These are phyloP conservation scores for Herpetomonas samuelpessoai DNA, from an alignment of 208 protist genomes.

Conservation along the genomic window DNA sequence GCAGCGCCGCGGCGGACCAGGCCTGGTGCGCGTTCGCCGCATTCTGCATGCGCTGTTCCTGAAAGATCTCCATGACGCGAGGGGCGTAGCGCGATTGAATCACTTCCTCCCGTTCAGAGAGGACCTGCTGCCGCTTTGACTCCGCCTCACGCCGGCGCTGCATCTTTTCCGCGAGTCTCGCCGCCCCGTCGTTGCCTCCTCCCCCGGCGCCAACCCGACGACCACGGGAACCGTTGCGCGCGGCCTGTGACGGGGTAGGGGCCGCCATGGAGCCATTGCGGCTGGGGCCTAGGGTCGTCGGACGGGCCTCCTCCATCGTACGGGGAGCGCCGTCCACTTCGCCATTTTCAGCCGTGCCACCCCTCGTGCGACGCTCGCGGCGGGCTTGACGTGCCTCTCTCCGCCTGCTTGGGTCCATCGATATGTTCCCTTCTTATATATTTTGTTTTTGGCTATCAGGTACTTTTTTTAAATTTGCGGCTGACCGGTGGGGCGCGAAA, in stretches of 20 bases:
- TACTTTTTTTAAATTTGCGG: too few relatives aligned
- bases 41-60: not conserved
- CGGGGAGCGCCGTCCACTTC: too few relatives aligned
- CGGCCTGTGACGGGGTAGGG: too few relatives aligned
- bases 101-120: conserved; percentile 40
- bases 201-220: too few relatives aligned
- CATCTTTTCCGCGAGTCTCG: conserved; percentile 34
- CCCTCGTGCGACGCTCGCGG: conserved; percentile 20
- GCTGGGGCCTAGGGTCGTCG: too few relatives aligned
- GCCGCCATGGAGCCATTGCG: too few relatives aligned
- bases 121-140: conserved; percentile 16
- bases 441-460: too few relatives aligned
- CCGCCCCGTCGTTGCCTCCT: conserved; percentile 1
- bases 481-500: too few relatives aligned
- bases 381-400: conserved; percentile 30
- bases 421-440: too few relatives aligned
- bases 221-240: too few relatives aligned
- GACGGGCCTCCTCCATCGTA: too few relatives aligned
- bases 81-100: conserved; percentile 63
- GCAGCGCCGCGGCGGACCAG: conserved; percentile 9
- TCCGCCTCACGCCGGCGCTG: conserved; percentile 9
- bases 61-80: conserved; percentile 17
- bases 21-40: conserved; percentile 5
- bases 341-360: too few relatives aligned
- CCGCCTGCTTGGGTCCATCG: conserved; percentile 32